phyloP scores from a whole-genome alignment of 352 stramenopile genomes.

The Phytophthora pisi region DNA sequence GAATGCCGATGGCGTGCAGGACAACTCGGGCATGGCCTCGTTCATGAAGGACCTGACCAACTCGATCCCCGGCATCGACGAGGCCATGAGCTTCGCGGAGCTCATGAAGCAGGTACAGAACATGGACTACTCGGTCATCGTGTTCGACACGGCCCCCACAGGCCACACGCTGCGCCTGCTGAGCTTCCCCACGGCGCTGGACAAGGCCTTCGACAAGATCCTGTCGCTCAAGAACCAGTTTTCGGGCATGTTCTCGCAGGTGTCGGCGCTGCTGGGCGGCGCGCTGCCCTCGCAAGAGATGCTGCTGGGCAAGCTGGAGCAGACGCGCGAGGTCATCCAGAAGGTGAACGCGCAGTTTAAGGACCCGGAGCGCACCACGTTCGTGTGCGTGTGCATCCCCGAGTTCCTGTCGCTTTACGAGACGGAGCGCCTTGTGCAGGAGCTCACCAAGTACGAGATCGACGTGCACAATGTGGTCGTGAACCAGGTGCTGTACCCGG shows the following conservation, averaged over 20 bases:
- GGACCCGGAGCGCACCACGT: slow-evolving; percentile 98
- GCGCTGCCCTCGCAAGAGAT: slow-evolving; percentile 91
- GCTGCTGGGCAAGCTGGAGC: slow-evolving; percentile 96
- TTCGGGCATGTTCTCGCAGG: slow-evolving; percentile 86
- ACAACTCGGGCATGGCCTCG: slow-evolving; percentile 90
- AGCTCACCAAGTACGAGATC: slow-evolving; percentile 99
- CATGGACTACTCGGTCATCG: slow-evolving; percentile 98
- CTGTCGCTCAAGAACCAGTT: slow-evolving; percentile 96
- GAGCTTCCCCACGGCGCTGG: slow-evolving; percentile 97
- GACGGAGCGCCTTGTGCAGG: slow-evolving; percentile 98
- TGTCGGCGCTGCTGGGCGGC: slow-evolving; percentile 79
- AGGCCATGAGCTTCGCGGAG: slow-evolving; percentile 99
- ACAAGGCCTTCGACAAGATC: slow-evolving; percentile 99
- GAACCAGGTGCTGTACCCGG: slow-evolving; percentile 98
- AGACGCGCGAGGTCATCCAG: slow-evolving; percentile 97
- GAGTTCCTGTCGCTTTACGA: slow-evolving; percentile 99
- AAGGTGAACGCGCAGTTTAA: slow-evolving; percentile 99
- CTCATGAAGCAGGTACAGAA: slow-evolving; percentile 98
- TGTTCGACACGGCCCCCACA: slow-evolving; percentile 98
- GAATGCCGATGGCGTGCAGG: slow-evolving; percentile 78
- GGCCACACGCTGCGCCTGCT: slow-evolving; percentile 97
- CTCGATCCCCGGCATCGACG: slow-evolving; percentile 98
- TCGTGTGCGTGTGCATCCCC: slow-evolving; percentile 99
- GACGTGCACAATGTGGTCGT: slow-evolving; percentile 99
- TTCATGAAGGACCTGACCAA: slow-evolving; percentile 98